phyloP scores from a whole-genome alignment of 257 asterid genomes.

The Thymus quinquecostatus region DNA sequence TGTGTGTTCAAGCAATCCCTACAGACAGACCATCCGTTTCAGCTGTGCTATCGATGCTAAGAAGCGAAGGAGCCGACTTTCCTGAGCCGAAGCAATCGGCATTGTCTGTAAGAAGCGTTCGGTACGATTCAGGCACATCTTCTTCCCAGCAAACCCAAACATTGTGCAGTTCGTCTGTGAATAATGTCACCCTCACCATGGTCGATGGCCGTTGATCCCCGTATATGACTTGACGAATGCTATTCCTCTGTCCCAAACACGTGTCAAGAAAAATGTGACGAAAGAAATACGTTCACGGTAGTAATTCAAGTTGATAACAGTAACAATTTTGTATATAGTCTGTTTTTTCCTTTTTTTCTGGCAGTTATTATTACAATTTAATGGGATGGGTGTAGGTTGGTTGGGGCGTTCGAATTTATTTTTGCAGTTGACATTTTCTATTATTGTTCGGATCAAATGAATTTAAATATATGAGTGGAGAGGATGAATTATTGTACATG shows the following conservation, averaged over 20 bases:
- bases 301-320: too few species aligned
- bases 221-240: background rate
- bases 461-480: background rate
- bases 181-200: slow-evolving; percentile 41
- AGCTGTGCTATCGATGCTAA: slow-evolving; percentile 55
- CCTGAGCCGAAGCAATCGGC: slow-evolving; percentile 50
- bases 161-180: slow-evolving; percentile 34
- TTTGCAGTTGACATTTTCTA: background rate
- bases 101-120: slow-evolving; percentile 28
- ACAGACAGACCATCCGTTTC: slow-evolving; percentile 59
- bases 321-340: background rate
- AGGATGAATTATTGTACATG: background rate
- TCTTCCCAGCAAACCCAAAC: slow-evolving; percentile 36
- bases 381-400: background rate
- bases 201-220: slow-evolving; percentile 46
- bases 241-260: background rate
- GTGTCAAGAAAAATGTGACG: too few species aligned
- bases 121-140: slow-evolving; percentile 27
- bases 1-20: slow-evolving; percentile 69
- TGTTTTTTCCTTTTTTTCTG: background rate
- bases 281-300: too few species aligned
- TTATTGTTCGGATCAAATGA: background rate
- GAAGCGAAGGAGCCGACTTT: slow-evolving; percentile 48
- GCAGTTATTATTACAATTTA: background rate
- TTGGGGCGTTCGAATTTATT: background rate